Evolutionary conservation across 2,329 filamentous ascomycete genomes (phyloP).

Genomic region (Zelopaecilomyces penicillatus): DNA sequence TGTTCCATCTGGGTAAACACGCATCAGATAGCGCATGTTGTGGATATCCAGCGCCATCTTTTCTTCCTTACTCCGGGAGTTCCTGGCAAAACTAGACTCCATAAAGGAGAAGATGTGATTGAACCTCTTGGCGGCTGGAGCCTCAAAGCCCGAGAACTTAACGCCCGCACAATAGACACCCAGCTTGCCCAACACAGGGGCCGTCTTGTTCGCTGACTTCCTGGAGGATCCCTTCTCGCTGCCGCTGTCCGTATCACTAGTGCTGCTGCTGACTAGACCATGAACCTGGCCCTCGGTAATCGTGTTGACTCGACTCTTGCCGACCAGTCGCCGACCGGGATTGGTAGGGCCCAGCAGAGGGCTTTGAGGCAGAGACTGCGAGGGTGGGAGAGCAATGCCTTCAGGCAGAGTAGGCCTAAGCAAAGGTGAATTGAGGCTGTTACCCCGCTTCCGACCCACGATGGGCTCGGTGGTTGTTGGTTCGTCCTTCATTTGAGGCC

Average conservation of each 20-base stretch:
- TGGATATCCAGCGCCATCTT: slow-evolving; percentile 78
- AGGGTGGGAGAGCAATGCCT: slow-evolving; percentile 38
- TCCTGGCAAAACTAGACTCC: slow-evolving; percentile 76
- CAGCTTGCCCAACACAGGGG: slow-evolving; percentile 71
- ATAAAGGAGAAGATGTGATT: slow-evolving; percentile 97
- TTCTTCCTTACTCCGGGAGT: slow-evolving; percentile 65
- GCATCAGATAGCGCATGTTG: slow-evolving; percentile 86
- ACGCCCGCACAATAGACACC: slow-evolving; percentile 68
- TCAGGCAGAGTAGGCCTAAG: slow-evolving; percentile 55
- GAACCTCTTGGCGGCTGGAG: slow-evolving; percentile 69
- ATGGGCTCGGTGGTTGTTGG: slow-evolving; percentile 20
- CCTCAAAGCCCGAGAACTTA: slow-evolving; percentile 76
- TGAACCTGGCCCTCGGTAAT: slow-evolving; percentile 50
- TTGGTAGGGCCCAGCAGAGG: slow-evolving; percentile 43
- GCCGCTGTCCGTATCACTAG: slow-evolving; percentile 73
- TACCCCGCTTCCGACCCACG: slow-evolving; percentile 45
- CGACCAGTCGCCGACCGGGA: slow-evolving; percentile 39
- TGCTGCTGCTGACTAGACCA: slow-evolving; percentile 48
- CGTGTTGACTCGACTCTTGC: slow-evolving; percentile 47
- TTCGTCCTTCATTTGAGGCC: slow-evolving; percentile 44
- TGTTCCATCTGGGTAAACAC: slow-evolving; percentile 80
- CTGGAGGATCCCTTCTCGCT: slow-evolving; percentile 48
- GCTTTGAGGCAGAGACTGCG: slow-evolving; percentile 45
- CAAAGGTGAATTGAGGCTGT: slow-evolving; percentile 62
- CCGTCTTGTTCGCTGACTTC: slow-evolving; percentile 74